phyloP scores from a whole-genome alignment of 148 eudicot species.

The Beta vulgaris region DNA sequence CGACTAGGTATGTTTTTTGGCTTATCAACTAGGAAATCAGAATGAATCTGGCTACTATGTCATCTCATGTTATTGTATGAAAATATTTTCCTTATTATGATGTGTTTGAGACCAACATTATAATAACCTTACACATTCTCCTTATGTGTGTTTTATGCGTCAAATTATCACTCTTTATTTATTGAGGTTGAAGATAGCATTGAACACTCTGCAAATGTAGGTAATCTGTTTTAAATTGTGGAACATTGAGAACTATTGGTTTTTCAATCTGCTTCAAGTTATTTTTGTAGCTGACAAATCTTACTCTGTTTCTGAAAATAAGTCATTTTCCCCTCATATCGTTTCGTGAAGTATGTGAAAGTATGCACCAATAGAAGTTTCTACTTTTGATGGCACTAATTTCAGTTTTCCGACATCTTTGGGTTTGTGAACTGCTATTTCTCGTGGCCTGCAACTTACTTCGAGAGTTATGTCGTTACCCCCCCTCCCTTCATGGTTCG shows the following conservation, averaged over 20 bases:
- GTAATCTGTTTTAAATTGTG: not conserved
- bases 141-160: not conserved
- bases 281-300: not conserved
- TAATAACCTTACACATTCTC: not conserved
- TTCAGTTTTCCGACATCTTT: not conserved
- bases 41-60: not conserved
- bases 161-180: not conserved
- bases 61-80: not conserved
- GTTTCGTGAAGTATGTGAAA: not conserved
- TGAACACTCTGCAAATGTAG: no score
- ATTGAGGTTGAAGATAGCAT: no score
- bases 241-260: not conserved
- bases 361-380: not conserved
- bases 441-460: not conserved
- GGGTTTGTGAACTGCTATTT: not conserved
- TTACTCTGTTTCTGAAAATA: not conserved
- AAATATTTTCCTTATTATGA: not conserved
- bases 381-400: not conserved
- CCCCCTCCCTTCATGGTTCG: not conserved
- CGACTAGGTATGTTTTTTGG: slow-evolving; percentile 56
- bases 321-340: not conserved
- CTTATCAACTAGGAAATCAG: not conserved
- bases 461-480: not conserved
- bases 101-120: not conserved
- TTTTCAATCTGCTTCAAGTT: not conserved